Evolutionary conservation across 2,329 filamentous ascomycete genomes (phyloP).

Genomic region (Cordyceps cicadae): DNA sequence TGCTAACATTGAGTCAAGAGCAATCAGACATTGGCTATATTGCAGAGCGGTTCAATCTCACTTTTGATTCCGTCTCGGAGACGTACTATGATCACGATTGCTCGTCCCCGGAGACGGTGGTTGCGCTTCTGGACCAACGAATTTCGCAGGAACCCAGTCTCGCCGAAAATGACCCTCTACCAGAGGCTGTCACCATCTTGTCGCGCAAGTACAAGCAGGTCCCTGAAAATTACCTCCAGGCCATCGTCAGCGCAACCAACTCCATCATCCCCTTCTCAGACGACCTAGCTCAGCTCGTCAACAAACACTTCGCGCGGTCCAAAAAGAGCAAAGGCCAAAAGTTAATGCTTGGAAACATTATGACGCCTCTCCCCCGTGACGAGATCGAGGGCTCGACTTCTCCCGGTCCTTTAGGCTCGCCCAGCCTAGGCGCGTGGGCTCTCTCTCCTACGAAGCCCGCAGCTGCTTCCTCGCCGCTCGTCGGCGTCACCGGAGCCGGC

Average conservation of each 20-base stretch:
- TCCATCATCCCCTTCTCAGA: slow-evolving; percentile 26
- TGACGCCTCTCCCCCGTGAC: slow-evolving; percentile 28
- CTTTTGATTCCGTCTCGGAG: slow-evolving; percentile 31
- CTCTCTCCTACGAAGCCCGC: not conserved
- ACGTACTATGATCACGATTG: slow-evolving; percentile 31
- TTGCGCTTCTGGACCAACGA: slow-evolving; percentile 36
- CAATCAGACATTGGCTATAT: slow-evolving; percentile 36
- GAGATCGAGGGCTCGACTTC: slow-evolving; percentile 20
- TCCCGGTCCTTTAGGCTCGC: not conserved
- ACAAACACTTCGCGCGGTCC: slow-evolving; percentile 29
- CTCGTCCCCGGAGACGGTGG: slow-evolving; percentile 32
- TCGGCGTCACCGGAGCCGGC: slow-evolving; percentile 14
- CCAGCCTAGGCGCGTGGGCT: not conserved
- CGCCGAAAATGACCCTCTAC: slow-evolving; percentile 22
- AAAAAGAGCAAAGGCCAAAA: slow-evolving; percentile 30
- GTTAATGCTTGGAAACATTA: slow-evolving; percentile 30
- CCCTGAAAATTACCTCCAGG: slow-evolving; percentile 34
- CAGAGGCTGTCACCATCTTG: slow-evolving; percentile 21
- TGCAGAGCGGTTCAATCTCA: slow-evolving; percentile 34
- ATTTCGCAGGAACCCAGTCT: slow-evolving; percentile 26
- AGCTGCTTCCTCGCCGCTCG: slow-evolving; percentile 11
- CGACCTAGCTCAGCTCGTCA: slow-evolving; percentile 34
- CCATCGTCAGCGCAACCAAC: slow-evolving; percentile 33
- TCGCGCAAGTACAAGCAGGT: slow-evolving; percentile 32
- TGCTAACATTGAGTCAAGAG: slow-evolving; percentile 15